Evolutionary conservation across 345 rosid genomes (phyloP).

Genomic region (Nasturtium officinale): DNA sequence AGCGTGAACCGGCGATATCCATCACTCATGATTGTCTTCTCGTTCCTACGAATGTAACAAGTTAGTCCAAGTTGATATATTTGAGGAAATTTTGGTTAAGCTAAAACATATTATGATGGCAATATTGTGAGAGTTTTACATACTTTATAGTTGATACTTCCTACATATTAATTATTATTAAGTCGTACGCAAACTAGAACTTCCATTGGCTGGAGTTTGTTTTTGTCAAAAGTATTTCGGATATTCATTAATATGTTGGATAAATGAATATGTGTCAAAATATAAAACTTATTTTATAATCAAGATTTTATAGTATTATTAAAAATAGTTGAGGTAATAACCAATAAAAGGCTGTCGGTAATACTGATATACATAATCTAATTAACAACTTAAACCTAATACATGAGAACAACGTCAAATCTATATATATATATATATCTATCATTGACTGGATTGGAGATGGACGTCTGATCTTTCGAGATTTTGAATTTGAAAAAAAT

Average conservation of each 20-base stretch:
- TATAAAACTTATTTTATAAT: not conserved
- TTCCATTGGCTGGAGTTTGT: not conserved
- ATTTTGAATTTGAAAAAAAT: slow-evolving; percentile 8
- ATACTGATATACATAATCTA: slow-evolving; percentile 22
- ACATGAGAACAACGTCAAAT: slow-evolving; percentile 34
- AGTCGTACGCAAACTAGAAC: not conserved
- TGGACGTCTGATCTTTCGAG: not conserved
- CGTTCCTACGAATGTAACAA: not conserved
- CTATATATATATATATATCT: not conserved
- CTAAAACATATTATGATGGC: not conserved
- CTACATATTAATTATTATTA: not conserved
- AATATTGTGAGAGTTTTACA: not conserved
- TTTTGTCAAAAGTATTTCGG: not conserved
- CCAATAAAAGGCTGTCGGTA: slow-evolving; percentile 36
- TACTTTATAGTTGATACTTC: not conserved
- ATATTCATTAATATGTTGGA: not conserved
- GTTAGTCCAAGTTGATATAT: not conserved
- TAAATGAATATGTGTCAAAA: not conserved
- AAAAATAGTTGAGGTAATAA: not conserved
- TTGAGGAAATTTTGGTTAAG: not conserved
- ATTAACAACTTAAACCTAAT: slow-evolving; percentile 33
- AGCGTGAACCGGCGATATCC: not conserved
- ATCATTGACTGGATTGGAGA: slow-evolving; percentile 11
- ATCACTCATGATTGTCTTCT: not conserved
- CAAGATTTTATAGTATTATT: not conserved